A percentile compares a stretch with the other conserved stretches of the same genome.
Conservation (phyloP, 805 yeast genomes). For the Jamesozyma jinghongensis region DNA sequence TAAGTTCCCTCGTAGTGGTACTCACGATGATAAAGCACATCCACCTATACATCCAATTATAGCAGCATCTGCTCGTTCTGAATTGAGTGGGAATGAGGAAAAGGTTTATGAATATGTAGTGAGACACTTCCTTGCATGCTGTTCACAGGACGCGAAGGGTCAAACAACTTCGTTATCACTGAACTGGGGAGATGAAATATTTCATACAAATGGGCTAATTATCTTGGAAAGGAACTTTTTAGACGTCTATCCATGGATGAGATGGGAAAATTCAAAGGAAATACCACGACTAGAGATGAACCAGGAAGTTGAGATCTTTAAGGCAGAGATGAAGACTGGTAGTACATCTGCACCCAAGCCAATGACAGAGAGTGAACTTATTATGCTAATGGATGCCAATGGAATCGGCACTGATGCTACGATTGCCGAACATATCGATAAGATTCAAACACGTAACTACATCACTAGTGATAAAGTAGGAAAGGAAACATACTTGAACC, state of each 20-base stretch:
- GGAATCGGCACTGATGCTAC: constrained; percentile 99
- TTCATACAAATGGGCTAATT: constrained; percentile 61
- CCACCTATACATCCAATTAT: constrained; percentile 91
- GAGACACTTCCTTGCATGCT: constrained; percentile 81
- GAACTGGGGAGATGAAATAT: constrained; percentile 71
- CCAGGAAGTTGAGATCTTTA: constrained; percentile 46
- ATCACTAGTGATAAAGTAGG: constrained; percentile 38
- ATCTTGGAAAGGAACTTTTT: constrained; percentile 70
- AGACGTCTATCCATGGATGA: constrained; percentile 68
- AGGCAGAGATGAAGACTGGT: constrained; percentile 60
- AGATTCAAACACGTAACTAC: constrained; percentile 60
- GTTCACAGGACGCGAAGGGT: constrained; percentile 87
- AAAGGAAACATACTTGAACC: constrained; percentile 45
- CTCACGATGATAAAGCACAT: constrained; percentile 88
- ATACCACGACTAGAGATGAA: constrained; percentile 56
- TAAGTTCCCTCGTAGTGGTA: constrained; percentile 68
- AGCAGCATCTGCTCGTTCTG: constrained; percentile 25
- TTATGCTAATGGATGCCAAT: constrained; percentile 89
- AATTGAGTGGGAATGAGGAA: constrained; percentile 35
- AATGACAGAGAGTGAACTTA: constrained; percentile 86
- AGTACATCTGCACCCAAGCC: constrained; percentile 72
- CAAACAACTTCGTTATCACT: constrained; percentile 50
- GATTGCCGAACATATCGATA: constrained; percentile 93
- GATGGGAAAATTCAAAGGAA: constrained; percentile 61
- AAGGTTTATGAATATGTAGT: constrained; percentile 81